Percentiles rank a stretch among this genome's conserved stretches.
phyloP scores from a whole-genome alignment of 139 green algal genomes.

The Zygnema circumcarinatum region DNA sequence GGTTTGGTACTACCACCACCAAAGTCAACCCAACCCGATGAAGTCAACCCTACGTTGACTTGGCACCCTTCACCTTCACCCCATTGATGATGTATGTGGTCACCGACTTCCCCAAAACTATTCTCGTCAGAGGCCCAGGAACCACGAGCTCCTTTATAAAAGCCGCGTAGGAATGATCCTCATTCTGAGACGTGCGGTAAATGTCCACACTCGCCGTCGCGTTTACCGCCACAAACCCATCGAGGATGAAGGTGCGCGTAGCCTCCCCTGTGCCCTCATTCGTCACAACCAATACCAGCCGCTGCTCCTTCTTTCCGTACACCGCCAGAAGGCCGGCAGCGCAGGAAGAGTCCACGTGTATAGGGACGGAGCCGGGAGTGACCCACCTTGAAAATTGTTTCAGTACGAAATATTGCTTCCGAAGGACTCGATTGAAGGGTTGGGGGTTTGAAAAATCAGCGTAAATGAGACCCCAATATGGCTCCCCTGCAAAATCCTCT shows the following conservation, averaged over 20 bases:
- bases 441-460: not conserved
- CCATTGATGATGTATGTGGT: not conserved
- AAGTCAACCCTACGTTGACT: too few species aligned
- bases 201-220: not conserved
- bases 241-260: not conserved
- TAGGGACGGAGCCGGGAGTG: not conserved
- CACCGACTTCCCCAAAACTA: not conserved
- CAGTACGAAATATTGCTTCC: conserved; percentile 37
- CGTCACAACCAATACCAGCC: not conserved
- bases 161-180: not conserved
- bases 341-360: not conserved
- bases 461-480: not conserved
- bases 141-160: not conserved
- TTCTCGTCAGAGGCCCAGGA: not conserved
- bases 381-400: conserved; percentile 22
- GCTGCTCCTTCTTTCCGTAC: not conserved
- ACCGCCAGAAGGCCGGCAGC: not conserved
- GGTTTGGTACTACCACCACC: too few species aligned
- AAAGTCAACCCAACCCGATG: too few species aligned
- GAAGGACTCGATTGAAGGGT: not conserved
- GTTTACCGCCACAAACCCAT: not conserved
- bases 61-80: not conserved
- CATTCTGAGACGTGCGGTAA: not conserved
- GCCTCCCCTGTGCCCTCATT: not conserved
- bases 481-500: conserved; percentile 7